Conservation (phyloP, 2,329 filamentous ascomycete genomes). For the Huntiella decipiens region DNA sequence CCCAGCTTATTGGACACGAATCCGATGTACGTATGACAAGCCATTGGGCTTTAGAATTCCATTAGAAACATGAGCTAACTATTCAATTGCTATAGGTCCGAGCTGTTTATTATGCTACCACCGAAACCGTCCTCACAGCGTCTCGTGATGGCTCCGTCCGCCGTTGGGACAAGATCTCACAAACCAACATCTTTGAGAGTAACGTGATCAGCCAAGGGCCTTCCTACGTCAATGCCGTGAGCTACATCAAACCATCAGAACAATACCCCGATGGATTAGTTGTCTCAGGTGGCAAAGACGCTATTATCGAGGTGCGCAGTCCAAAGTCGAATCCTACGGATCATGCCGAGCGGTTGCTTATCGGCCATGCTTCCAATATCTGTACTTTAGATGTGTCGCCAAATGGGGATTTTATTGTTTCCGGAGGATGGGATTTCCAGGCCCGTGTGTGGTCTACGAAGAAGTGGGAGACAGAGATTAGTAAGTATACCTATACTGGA, state of each 20-base stretch:
- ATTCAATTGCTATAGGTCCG: slow-evolving; percentile 46
- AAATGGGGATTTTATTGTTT: slow-evolving; percentile 57
- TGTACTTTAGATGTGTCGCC: slow-evolving; percentile 68
- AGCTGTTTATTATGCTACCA: slow-evolving; percentile 57
- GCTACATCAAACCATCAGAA: slow-evolving; percentile 52
- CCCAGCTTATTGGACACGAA: slow-evolving; percentile 72
- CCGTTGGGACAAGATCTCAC: slow-evolving; percentile 52
- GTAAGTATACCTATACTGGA: slow-evolving; percentile 11
- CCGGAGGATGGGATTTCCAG: slow-evolving; percentile 83
- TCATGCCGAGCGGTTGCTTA: slow-evolving; percentile 66
- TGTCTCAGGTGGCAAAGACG: slow-evolving; percentile 75
- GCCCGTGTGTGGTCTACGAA: slow-evolving; percentile 73
- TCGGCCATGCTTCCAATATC: slow-evolving; percentile 76
- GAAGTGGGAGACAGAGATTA: slow-evolving; percentile 60
- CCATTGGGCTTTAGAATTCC: not conserved
- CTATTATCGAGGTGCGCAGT: slow-evolving; percentile 76
- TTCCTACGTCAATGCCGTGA: slow-evolving; percentile 72
- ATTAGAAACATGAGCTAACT: not conserved
- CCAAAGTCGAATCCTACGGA: slow-evolving; percentile 47
- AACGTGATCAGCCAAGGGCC: slow-evolving; percentile 63
- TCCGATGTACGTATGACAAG: slow-evolving; percentile 53
- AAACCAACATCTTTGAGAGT: slow-evolving; percentile 43
- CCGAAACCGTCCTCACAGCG: slow-evolving; percentile 58
- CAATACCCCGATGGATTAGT: slow-evolving; percentile 62
- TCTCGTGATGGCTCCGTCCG: slow-evolving; percentile 85